Evolutionary conservation across 2,329 filamentous ascomycete genomes (phyloP), one percentile per base, ranked within the genome.

Genomic region (Ceratocystis eucalypticola): DNA sequence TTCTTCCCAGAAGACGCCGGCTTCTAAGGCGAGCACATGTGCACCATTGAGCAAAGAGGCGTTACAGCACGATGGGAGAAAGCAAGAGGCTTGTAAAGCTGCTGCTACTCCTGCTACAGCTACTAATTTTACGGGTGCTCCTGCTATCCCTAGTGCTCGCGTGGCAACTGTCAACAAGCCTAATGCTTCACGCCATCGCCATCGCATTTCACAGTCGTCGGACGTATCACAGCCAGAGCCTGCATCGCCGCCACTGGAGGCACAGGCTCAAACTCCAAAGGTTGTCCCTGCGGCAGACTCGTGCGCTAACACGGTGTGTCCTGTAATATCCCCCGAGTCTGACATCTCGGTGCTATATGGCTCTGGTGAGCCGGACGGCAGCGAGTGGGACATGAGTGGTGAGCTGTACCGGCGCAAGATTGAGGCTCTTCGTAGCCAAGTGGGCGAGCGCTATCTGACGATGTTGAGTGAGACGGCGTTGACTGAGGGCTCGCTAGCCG

Each of bases 381-480:
- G 80, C 59, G 81, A 88, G 67, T 89, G 86, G 82, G 84, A 85
- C 68, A 77, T 84, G 55, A 83, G 84, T 67, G 88, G 88, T 65
- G 89, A 94, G 72, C 79, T 89, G 6, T 97, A 96, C 75, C 85
- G 88, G 67, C 89, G 89, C 74, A 94, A 94, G 75, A 88, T 97
- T 65, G 91, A 96, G 75, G 86, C 88, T 2, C 77, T 96, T 65
- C 87, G 91, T 69, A 88, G 88, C 72, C 90, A 93, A 72, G 87
- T 96, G 70, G 92, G 92, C 41, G 90, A 86, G 71, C 88, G 86
- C 46, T 99, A 96, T 82, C 82, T 99, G 48, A 92, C 86, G 69
- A 90, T 89, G 15, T 79, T 97, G 63, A 88, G 88, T 68, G 96
- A 71, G 89, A 94, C 74, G 80, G 8, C 48, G 8, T 25, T 53